These are phyloP conservation scores for Cicer yamashitae DNA, from an alignment of 306 rosid genomes.

Conservation along the genomic window DNA sequence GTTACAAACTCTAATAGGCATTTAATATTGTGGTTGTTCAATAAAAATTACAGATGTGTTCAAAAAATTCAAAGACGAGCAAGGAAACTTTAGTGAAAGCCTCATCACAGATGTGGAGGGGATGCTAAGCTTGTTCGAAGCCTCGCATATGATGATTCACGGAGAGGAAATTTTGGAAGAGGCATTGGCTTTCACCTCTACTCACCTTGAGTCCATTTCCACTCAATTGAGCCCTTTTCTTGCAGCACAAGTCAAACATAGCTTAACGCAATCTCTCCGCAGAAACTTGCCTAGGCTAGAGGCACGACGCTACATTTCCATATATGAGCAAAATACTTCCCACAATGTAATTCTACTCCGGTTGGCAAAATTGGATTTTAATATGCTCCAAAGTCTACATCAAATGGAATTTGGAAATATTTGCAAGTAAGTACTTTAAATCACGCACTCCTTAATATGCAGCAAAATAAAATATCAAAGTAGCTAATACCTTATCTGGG, in stretches of 20 bases:
- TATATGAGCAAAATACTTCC: conserved; percentile 36
- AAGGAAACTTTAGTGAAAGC: conserved; percentile 1
- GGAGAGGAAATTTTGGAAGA: not conserved
- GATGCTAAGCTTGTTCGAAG: not conserved
- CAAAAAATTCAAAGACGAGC: not conserved
- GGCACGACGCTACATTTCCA: conserved; percentile 28
- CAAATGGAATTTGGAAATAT: conserved; percentile 40
- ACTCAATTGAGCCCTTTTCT: conserved; percentile 4
- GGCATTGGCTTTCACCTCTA: not conserved
- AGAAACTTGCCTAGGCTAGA: conserved; percentile 42
- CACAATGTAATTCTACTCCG: conserved; percentile 32
- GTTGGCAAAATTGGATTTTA: conserved; percentile 52
- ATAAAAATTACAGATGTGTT: not conserved
- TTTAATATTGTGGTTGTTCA: not conserved
- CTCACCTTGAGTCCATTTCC: conserved; percentile 6
- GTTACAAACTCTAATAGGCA: not conserved
- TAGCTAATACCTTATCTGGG: not conserved
- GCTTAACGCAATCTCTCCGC: conserved; percentile 35
- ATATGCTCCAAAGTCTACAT: conserved; percentile 46
- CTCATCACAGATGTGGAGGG: not conserved
- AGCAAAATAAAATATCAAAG: not conserved
- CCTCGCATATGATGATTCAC: not conserved
- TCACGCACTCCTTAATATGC: not conserved
- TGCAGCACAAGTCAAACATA: conserved; percentile 26
- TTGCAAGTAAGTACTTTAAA: conserved; percentile 32